Conservation (phyloP, 2,329 filamentous ascomycete species). For the Penicillium capsulatum region DNA sequence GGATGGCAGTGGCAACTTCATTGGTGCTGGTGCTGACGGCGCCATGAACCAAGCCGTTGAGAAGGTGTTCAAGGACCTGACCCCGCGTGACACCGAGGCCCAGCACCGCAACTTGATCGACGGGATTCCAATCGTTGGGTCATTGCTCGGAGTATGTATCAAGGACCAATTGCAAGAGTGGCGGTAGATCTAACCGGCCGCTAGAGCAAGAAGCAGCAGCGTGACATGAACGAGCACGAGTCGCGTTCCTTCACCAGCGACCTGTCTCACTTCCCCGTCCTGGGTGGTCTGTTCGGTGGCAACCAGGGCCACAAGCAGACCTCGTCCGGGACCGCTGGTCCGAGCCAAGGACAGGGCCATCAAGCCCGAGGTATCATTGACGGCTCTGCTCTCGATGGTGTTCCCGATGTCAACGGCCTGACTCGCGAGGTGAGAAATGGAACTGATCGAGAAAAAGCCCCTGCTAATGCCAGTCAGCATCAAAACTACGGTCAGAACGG, state of each 20-base stretch:
- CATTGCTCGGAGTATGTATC: not conserved
- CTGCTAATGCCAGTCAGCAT: not conserved
- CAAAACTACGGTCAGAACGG: not conserved
- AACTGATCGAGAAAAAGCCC: not conserved
- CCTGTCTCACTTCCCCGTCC: constrained; percentile 10
- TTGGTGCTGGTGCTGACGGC: constrained; percentile 17
- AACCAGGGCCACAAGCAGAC: constrained; percentile 10
- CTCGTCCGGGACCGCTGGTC: not conserved
- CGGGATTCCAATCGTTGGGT: constrained; percentile 2
- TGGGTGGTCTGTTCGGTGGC: constrained; percentile 15
- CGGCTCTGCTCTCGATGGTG: not conserved
- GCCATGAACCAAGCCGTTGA: constrained; percentile 10
- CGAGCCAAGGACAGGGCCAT: not conserved
- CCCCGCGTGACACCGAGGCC: constrained; percentile 1
- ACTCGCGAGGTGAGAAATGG: constrained; percentile 3
- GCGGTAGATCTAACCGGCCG: not conserved
- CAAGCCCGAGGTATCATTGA: constrained; percentile 1
- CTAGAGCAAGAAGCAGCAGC: not conserved
- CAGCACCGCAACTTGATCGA: constrained; percentile 9
- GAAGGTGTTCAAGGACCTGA: constrained; percentile 1
- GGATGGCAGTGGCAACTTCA: constrained; percentile 14
- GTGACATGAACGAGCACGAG: not conserved
- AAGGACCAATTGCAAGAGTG: not conserved
- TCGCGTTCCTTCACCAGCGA: constrained; percentile 15
- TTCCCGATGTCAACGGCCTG: constrained; percentile 6